Percentiles rank a stretch among this genome's conserved stretches.
phyloP scores from a whole-genome alignment of 768 basidiomycete species.

The Podaxis rugospora region DNA sequence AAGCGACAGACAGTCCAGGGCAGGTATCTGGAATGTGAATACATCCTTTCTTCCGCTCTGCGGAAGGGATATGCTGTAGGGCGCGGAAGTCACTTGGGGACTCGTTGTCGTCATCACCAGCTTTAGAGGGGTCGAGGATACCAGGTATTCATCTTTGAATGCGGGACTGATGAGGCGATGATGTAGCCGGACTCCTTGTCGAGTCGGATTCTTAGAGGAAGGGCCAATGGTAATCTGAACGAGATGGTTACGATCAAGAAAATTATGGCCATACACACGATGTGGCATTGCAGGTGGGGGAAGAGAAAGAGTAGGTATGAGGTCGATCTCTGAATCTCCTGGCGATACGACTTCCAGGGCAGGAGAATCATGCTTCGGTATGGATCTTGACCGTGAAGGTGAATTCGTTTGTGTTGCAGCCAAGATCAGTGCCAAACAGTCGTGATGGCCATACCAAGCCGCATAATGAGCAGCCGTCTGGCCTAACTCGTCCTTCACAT shows the following conservation, averaged over 20 bases:
- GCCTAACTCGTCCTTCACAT: conserved; percentile 77
- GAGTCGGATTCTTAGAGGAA: conserved; percentile 35
- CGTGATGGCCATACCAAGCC: conserved; percentile 89
- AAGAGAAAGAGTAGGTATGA: conserved; percentile 90
- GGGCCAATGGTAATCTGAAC: conserved; percentile 85
- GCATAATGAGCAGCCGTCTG: conserved; percentile 90
- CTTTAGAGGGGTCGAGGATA: conserved; percentile 82
- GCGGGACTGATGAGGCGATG: conserved; percentile 70
- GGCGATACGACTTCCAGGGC: conserved; percentile 29
- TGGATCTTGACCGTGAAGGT: conserved; percentile 16
- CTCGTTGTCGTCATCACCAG: conserved; percentile 86
- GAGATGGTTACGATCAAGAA: conserved; percentile 80
- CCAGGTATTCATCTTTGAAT: conserved; percentile 59
- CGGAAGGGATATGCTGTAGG: conserved; percentile 87
- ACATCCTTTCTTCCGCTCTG: conserved; percentile 65
- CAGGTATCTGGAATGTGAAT: conserved; percentile 84
- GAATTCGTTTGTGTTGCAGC: conserved; percentile 32
- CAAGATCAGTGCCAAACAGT: conserved; percentile 61
- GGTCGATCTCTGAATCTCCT: conserved; percentile 73
- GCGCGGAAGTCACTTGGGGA: conserved; percentile 78
- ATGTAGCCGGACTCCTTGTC: conserved; percentile 58
- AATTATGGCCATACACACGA: conserved; percentile 95
- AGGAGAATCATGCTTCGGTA: conserved; percentile 33
- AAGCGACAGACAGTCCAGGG: conserved; percentile 66
- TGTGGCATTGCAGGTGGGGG: conserved; percentile 99